A percentile compares a stretch with the other conserved stretches of the same genome.
Conservation (phyloP, 306 rosid species). For the Leucaena leucocephala region DNA sequence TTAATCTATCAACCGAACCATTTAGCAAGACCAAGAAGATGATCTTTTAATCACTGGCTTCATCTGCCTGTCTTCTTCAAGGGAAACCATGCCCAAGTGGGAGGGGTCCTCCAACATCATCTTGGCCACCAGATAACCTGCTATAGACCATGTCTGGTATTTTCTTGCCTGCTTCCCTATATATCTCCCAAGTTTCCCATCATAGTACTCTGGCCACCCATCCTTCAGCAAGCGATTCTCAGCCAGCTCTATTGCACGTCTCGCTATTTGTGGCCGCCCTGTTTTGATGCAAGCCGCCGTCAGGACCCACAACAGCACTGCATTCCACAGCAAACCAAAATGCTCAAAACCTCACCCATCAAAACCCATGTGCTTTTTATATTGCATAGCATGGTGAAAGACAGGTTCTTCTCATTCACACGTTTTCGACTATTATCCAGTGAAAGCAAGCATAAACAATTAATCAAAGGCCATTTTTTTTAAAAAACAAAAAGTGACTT, state of each 20-base stretch:
- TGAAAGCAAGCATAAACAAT: no score
- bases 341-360: slow-evolving; percentile 7
- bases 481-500: no score
- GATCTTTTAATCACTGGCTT: slow-evolving; percentile 78
- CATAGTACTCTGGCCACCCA: slow-evolving; percentile 91
- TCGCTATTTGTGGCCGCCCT: slow-evolving; percentile 85
- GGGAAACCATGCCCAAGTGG: slow-evolving; percentile 85
- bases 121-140: slow-evolving; percentile 88
- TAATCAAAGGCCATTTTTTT: no score
- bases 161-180: slow-evolving; percentile 91
- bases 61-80: slow-evolving; percentile 90
- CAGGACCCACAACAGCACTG: slow-evolving; percentile 85
- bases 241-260: slow-evolving; percentile 79
- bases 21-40: slow-evolving; percentile 79
- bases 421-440: no score
- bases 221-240: slow-evolving; percentile 84
- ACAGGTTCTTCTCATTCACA: no score
- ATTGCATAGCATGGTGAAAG: neutral
- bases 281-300: slow-evolving; percentile 93
- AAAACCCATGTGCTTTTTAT: neutral
- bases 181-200: slow-evolving; percentile 83
- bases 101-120: slow-evolving; percentile 95
- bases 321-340: neutral
- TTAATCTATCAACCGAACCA: slow-evolving; percentile 21
- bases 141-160: slow-evolving; percentile 87